A percentile compares a stretch with the other conserved stretches of the same genome.
These are phyloP conservation scores for Herpetospermum pedunculosum DNA, from an alignment of 306 rosid species.

Conservation along the genomic window DNA sequence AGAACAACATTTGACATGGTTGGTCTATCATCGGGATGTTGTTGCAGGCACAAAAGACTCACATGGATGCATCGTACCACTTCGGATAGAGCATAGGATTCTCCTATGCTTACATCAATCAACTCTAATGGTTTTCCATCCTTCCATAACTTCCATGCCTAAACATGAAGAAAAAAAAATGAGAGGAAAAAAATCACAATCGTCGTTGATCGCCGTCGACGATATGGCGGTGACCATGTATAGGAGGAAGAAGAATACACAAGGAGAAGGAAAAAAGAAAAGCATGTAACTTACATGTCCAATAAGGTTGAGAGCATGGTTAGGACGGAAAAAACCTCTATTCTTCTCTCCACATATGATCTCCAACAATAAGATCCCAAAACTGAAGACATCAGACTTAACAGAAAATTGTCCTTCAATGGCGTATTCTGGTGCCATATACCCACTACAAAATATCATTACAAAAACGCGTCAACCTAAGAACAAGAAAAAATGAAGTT, in stretches of 20 bases:
- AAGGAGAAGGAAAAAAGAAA: too few relatives aligned
- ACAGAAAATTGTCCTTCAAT: conserved; percentile 34
- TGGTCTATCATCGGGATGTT: conserved; percentile 38
- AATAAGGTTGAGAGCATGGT: conserved; percentile 27
- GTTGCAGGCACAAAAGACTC: conserved; percentile 42
- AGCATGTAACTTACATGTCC: conserved; percentile 30
- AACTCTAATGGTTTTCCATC: conserved; percentile 19
- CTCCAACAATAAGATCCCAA: conserved; percentile 45
- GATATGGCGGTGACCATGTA: too few relatives aligned
- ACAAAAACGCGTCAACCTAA: neutral
- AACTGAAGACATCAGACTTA: conserved; percentile 48
- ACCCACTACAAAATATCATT: conserved; percentile 26
- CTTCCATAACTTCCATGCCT: conserved; percentile 25
- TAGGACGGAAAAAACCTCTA: conserved; percentile 18
- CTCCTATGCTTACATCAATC: conserved; percentile 17
- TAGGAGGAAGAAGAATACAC: too few relatives aligned
- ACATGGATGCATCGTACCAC: conserved; percentile 32
- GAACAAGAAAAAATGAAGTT: too few relatives aligned
- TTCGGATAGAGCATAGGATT: conserved; percentile 9
- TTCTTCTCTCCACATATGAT: conserved; percentile 32
- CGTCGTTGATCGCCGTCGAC: too few relatives aligned
- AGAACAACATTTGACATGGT: conserved; percentile 32
- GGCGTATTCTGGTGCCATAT: conserved; percentile 52
- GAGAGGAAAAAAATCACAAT: too few relatives aligned
- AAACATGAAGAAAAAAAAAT: too few relatives aligned